Conservation (phyloP, 768 basidiomycete species). For the Suillus spraguei region DNA sequence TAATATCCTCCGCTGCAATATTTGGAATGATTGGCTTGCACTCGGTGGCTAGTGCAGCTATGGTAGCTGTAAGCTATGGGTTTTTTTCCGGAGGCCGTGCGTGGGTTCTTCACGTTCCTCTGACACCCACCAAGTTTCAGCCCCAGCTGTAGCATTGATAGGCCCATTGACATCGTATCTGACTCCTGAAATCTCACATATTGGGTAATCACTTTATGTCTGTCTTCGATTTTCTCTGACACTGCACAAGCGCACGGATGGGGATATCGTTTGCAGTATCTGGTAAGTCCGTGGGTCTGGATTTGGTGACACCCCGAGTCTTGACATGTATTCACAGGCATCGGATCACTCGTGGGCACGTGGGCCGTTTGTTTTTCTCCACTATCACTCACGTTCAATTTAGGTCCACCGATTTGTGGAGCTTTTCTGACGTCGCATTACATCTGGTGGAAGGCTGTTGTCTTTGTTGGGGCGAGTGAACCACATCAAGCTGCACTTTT, state of each 20-base stretch:
- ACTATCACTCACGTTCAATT: slow-evolving; percentile 22
- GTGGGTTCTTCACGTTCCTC: not conserved
- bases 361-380: not conserved
- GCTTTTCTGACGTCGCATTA: slow-evolving; percentile 51
- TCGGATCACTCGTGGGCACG: slow-evolving; percentile 28
- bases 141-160: slow-evolving; percentile 40
- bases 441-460: slow-evolving; percentile 58
- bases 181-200: slow-evolving; percentile 49
- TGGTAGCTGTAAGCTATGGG: slow-evolving; percentile 47
- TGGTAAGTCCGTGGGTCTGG: slow-evolving; percentile 27
- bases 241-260: slow-evolving; percentile 34
- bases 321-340: slow-evolving; percentile 16
- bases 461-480: slow-evolving; percentile 48
- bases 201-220: slow-evolving; percentile 39
- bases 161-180: slow-evolving; percentile 48
- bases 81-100: slow-evolving; percentile 50
- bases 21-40: slow-evolving; percentile 46
- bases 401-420: slow-evolving; percentile 60
- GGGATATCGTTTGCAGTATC: slow-evolving; percentile 52
- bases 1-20: slow-evolving; percentile 39
- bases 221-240: slow-evolving; percentile 5
- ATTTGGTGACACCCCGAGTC: slow-evolving; percentile 2
- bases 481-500: not conserved
- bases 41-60: slow-evolving; percentile 37
- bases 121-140: not conserved